phyloP scores from a whole-genome alignment of 2,329 filamentous ascomycete species.

The Aspergillus ochraceoroseus region DNA sequence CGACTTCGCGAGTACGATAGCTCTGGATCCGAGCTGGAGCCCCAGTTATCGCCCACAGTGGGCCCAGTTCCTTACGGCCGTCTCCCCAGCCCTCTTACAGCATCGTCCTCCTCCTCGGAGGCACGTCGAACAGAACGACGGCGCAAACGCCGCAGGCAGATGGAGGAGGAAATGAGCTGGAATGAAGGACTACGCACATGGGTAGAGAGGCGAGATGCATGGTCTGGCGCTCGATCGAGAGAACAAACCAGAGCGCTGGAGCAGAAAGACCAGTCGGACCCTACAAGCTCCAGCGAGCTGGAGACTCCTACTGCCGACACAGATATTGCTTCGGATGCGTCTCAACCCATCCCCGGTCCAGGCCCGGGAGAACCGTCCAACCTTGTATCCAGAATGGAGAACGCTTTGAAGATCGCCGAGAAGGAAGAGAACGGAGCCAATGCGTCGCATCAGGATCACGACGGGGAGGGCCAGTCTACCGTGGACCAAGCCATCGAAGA shows the following conservation, averaged over 20 bases:
- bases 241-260: conserved; percentile 25
- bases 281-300: background rate
- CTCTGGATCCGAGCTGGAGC: conserved; percentile 37
- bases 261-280: conserved; percentile 11
- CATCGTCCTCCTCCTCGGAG: conserved; percentile 31
- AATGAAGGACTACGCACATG: conserved; percentile 81
- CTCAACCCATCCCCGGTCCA: background rate
- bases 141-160: conserved; percentile 53
- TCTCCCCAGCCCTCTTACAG: conserved; percentile 4
- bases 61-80: conserved; percentile 10
- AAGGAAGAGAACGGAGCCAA: conserved; percentile 9
- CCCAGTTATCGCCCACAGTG: conserved; percentile 17
- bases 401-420: conserved; percentile 23
- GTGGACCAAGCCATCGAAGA: conserved; percentile 15
- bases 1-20: conserved; percentile 37
- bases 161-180: conserved; percentile 65
- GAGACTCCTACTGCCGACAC: background rate
- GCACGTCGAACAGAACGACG: conserved; percentile 50
- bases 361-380: conserved; percentile 11
- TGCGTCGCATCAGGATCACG: background rate
- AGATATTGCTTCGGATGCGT: background rate
- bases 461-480: conserved; percentile 23
- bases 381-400: conserved; percentile 22
- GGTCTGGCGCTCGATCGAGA: conserved; percentile 64
- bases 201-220: conserved; percentile 69